Evolutionary conservation across 352 stramenopile genomes (phyloP).

Genomic region (Phytophthora cajani): DNA sequence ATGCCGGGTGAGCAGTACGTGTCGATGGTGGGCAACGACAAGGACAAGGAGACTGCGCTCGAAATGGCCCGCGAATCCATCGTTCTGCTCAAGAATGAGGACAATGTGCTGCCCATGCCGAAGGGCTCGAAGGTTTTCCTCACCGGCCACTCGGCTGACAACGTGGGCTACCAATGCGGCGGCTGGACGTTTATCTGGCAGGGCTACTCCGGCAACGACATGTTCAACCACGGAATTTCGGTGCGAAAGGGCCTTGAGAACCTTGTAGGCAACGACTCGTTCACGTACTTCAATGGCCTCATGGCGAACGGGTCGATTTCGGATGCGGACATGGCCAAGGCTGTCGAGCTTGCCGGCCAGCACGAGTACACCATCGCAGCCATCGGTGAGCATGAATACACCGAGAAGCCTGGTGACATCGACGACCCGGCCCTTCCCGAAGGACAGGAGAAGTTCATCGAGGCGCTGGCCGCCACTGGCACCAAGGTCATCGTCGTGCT

Average conservation of each 20-base stretch:
- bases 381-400: slow-evolving; percentile 77
- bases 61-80: slow-evolving; percentile 45
- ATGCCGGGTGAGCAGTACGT: slow-evolving; percentile 47
- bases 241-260: slow-evolving; percentile 30
- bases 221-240: slow-evolving; percentile 51
- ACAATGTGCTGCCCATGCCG: too few relatives aligned
- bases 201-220: slow-evolving; percentile 54
- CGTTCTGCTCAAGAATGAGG: too few relatives aligned
- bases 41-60: slow-evolving; percentile 50
- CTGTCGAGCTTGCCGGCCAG: slow-evolving; percentile 43
- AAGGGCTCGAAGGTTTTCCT: too few relatives aligned
- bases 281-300: slow-evolving; percentile 55
- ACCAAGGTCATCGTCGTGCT: slow-evolving; percentile 83
- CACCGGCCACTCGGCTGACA: not conserved
- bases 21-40: slow-evolving; percentile 37
- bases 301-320: slow-evolving; percentile 46
- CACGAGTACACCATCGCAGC: slow-evolving; percentile 60
- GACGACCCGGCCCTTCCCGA: slow-evolving; percentile 59
- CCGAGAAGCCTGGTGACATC: slow-evolving; percentile 82
- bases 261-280: slow-evolving; percentile 14
- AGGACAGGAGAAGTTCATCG: slow-evolving; percentile 75
- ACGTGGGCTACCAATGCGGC: slow-evolving; percentile 62
- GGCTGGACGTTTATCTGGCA: slow-evolving; percentile 83
- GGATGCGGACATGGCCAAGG: slow-evolving; percentile 49
- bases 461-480: slow-evolving; percentile 52